phyloP scores from a whole-genome alignment of 306 rosid genomes.

The Betula pendula region DNA sequence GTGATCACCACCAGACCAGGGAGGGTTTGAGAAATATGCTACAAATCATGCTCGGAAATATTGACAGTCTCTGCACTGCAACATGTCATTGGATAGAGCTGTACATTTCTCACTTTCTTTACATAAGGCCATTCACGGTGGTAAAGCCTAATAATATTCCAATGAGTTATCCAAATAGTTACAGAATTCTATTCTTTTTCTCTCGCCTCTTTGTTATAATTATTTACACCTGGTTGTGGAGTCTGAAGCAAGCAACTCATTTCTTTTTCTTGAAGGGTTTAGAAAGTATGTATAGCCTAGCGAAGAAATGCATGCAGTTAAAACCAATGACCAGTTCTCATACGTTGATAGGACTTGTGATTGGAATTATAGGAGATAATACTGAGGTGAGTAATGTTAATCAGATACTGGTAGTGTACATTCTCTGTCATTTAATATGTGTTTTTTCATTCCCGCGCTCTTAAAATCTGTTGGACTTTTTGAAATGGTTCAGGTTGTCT shows the following conservation, averaged over 20 bases:
- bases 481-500: slow-evolving; percentile 72
- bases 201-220: slow-evolving; percentile 3
- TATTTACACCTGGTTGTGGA: slow-evolving; percentile 23
- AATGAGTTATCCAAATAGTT: background rate
- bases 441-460: slow-evolving; percentile 4
- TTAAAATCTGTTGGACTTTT: slow-evolving; percentile 27
- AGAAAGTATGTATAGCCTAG: slow-evolving; percentile 81
- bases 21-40: slow-evolving; percentile 85
- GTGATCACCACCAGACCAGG: slow-evolving; percentile 68
- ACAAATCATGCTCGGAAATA: slow-evolving; percentile 82
- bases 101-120: slow-evolving; percentile 73
- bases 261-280: slow-evolving; percentile 56
- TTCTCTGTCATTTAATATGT: slow-evolving; percentile 7
- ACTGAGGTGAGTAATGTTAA: slow-evolving; percentile 62
- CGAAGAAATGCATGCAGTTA: slow-evolving; percentile 74
- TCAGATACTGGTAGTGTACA: background rate
- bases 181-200: background rate
- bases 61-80: slow-evolving; percentile 57
- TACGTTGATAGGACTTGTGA: slow-evolving; percentile 63
- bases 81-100: slow-evolving; percentile 85
- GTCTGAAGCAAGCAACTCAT: slow-evolving; percentile 25
- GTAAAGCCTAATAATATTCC: slow-evolving; percentile 44
- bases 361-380: slow-evolving; percentile 85
- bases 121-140: slow-evolving; percentile 74
- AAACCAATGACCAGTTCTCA: slow-evolving; percentile 60